Conservation (phyloP, 2,329 filamentous ascomycete species). For the Epichloe uncinata region DNA sequence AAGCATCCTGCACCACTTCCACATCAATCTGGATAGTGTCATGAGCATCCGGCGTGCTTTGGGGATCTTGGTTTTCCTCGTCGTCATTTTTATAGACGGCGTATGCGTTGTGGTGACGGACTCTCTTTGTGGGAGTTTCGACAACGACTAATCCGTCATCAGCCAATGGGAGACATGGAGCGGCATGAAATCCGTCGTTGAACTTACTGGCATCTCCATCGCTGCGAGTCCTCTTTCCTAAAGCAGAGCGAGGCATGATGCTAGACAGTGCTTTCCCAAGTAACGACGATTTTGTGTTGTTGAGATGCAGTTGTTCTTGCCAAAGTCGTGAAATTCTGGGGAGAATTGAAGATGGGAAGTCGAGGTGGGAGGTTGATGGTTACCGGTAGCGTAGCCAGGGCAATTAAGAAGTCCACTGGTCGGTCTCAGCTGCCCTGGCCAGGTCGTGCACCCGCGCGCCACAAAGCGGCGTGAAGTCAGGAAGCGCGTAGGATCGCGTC, state of each 20-base stretch:
- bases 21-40: conserved; percentile 31
- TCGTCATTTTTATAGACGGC: conserved; percentile 35
- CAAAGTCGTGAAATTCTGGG: not conserved
- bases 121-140: conserved; percentile 30
- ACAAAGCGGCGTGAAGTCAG: conserved; percentile 6
- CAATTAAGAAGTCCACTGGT: conserved; percentile 1
- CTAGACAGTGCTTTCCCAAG: conserved; percentile 9
- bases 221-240: conserved; percentile 23
- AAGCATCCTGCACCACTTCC: conserved; percentile 23
- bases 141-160: conserved; percentile 10
- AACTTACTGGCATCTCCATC: conserved; percentile 18
- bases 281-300: conserved; percentile 1
- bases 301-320: conserved; percentile 1
- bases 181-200: not conserved
- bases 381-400: conserved; percentile 6
- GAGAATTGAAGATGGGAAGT: conserved; percentile 1
- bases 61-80: conserved; percentile 52
- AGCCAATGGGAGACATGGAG: not conserved
- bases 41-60: conserved; percentile 9
- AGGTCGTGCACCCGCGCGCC: conserved; percentile 5
- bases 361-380: not conserved
- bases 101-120: conserved; percentile 29
- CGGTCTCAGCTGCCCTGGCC: not conserved
- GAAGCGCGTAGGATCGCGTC: conserved; percentile 13
- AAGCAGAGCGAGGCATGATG: conserved; percentile 17